Base-by-base conservation (phyloP, 129 eudicot genomes). In the Artemisia annua region DNA sequence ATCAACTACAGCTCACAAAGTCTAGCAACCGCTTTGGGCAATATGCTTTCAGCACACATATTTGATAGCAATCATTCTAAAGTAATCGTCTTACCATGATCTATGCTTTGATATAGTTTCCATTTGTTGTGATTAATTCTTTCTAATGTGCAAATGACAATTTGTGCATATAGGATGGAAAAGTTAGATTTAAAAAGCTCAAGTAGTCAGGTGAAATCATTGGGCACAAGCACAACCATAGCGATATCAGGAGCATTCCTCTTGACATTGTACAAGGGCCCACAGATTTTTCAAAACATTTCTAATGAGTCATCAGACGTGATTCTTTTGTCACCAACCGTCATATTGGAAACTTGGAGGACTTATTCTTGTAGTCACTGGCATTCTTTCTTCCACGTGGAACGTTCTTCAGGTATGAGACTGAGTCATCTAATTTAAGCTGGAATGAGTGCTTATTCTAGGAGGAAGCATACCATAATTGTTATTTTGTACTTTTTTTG, bases 21-120 rank as follows among this genome's bases (percentile, higher is more conserved):
- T 12, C 11, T 61, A 61, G 46, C 66, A 61, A 30, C 66, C 32
- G 48, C 66, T 24, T 61, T 61, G 48, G 66, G 66, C 30, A 61
- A 28, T 28, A 22, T 61, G 48, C 0, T 61, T 61, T 48, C 66
- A 6, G 66, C 66, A 24, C 44, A 61, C 48, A 12, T 61, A 12
- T 18, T 13, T 28, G 12, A 26, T 61, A 11, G 66, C 66, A 7
- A 28, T 61, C 66, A 14, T 61, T 61, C 15, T 61, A 10, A 13
- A 43, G 66, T 61, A 61, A 12, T 22, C 15, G 15, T 61, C 9
- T 26, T 61, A 28, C n/a, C 13, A 61, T 61, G 9, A 28, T 61
- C 43, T 39, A 22, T 26, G 17, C 16, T 60, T 60, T 26, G 8
- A 12, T 13, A 61, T 28, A 26, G 12, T 61, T 61, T 6, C 66